Evolutionary conservation across 2,329 filamentous ascomycete species (phyloP), one percentile per base, ranked within the genome.

Genomic region (Monosporascus ibericus): DNA sequence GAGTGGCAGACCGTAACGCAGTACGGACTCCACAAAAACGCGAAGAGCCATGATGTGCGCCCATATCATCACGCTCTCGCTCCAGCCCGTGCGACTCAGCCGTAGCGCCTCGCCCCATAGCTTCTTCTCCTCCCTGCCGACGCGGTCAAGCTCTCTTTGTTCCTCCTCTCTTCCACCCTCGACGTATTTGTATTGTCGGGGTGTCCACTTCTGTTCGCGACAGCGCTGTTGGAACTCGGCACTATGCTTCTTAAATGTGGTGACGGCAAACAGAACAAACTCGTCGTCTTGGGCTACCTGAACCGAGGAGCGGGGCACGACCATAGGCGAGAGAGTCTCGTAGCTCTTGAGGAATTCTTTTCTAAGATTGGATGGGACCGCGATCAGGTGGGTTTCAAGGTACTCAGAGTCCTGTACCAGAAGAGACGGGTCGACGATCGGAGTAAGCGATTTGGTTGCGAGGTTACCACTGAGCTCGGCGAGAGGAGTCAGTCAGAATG

Each of bases 21-120:
- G 76, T n/a, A 99, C 94, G 5, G 92, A 96, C 78, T 99, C 94
- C 20, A 99, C 94, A 71, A 97, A 99, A 20, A 97, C 92, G 50
- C 94, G 80, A 63, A 99, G 74, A 6, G 92, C 88, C 65, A 97
- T 77, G 27, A 96, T 88, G 67, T 99, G 94, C 48, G 95, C 81
- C 90, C 92, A 96, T 50, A 92, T 87, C 90, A 96, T 96, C 59
- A 96, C 90, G 57, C 87, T 87, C 74, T 99, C 94, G 66, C 90
- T 92, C 84, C 94, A 99, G 17, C 90, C 91, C n/a, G 90, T 95
- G 57, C 92, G 80, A 15, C 87, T 90, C 63, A 96, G 79, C 59
- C 91, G 82, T 65, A 99, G 71, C 3, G 92, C 91, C 73, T 99
- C 92, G 11, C 90, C 91, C 84, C 91, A 96, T 2, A 96, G 79